phyloP scores from a whole-genome alignment of 2,329 filamentous ascomycete species.

The Penicillium sp. region DNA sequence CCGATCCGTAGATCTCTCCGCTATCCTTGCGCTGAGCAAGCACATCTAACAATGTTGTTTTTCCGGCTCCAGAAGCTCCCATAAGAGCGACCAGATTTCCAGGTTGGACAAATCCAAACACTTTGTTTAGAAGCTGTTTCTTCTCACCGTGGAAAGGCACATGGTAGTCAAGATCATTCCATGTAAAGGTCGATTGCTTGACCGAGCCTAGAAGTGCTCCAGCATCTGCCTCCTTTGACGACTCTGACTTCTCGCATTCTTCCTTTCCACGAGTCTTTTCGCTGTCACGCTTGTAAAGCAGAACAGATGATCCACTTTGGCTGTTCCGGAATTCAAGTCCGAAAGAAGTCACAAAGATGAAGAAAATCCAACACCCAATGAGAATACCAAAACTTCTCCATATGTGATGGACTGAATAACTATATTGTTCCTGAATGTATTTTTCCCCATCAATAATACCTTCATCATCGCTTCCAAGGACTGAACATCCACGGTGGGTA shows the following conservation, averaged over 20 bases:
- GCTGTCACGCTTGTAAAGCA: conserved; percentile 35
- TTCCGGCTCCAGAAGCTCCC: conserved; percentile 73
- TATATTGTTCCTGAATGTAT: conserved; percentile 55
- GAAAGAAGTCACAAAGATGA: conserved; percentile 70
- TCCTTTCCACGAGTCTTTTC: conserved; percentile 16
- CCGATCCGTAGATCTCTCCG: conserved; percentile 43
- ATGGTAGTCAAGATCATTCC: conserved; percentile 75
- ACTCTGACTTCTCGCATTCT: not conserved
- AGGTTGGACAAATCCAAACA: conserved; percentile 70
- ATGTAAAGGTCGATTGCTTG: conserved; percentile 71
- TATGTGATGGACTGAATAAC: conserved; percentile 54
- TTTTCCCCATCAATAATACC: conserved; percentile 49
- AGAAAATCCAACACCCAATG: conserved; percentile 68
- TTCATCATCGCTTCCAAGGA: conserved; percentile 28
- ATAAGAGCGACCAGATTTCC: conserved; percentile 75
- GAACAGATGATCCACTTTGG: conserved; percentile 30
- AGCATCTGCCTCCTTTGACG: not conserved
- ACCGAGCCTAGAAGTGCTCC: conserved; percentile 48
- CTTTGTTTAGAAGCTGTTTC: conserved; percentile 54
- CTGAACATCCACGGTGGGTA: conserved; percentile 30
- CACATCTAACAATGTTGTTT: conserved; percentile 48
- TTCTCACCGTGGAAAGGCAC: conserved; percentile 48
- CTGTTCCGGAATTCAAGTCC: conserved; percentile 63
- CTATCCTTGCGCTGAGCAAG: conserved; percentile 45
- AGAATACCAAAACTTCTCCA: conserved; percentile 78